Evolutionary conservation across 2,329 filamentous ascomycete species (phyloP).

Genomic region (Tolypocladium capitatum): DNA sequence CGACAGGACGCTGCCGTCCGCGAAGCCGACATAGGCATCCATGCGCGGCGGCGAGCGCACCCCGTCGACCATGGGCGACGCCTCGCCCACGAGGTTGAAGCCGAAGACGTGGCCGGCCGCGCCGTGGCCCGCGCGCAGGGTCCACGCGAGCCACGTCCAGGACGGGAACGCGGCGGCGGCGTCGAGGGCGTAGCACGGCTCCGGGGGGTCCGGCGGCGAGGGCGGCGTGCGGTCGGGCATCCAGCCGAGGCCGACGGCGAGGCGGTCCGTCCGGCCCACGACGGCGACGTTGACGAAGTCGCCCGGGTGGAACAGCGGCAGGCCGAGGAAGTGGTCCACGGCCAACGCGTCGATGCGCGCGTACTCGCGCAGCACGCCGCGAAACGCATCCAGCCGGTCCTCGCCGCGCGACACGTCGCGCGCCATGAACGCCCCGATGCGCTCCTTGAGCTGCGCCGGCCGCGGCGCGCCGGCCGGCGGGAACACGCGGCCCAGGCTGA

Average conservation of each 20-base stretch:
- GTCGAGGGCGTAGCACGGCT: slow-evolving; percentile 13
- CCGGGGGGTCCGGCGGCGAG: slow-evolving; percentile 7
- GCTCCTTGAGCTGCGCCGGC: slow-evolving; percentile 12
- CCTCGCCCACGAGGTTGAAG: slow-evolving; percentile 17
- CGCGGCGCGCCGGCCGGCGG: slow-evolving; percentile 9
- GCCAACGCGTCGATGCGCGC: slow-evolving; percentile 12
- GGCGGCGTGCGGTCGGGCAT: slow-evolving; percentile 12
- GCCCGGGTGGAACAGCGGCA: slow-evolving; percentile 21
- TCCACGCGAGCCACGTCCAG: slow-evolving; percentile 26
- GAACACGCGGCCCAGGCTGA: slow-evolving; percentile 20
- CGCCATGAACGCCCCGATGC: slow-evolving; percentile 18
- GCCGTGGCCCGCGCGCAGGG: slow-evolving; percentile 9
- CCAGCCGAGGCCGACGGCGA: slow-evolving; percentile 23
- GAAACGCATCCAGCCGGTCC: slow-evolving; percentile 21
- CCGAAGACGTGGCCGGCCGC: slow-evolving; percentile 9
- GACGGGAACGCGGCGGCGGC: slow-evolving; percentile 16
- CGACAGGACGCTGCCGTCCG: slow-evolving; percentile 17
- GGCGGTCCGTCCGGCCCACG: slow-evolving; percentile 19
- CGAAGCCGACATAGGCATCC: slow-evolving; percentile 21
- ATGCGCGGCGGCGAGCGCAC: slow-evolving; percentile 18
- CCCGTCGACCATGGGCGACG: slow-evolving; percentile 13
- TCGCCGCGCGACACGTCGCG: slow-evolving; percentile 13
- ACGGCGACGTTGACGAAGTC: slow-evolving; percentile 15
- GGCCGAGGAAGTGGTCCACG: slow-evolving; percentile 17
- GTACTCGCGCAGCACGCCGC: slow-evolving; percentile 17